Conservation (phyloP, 169 alveolate species). For the Babesia ovata region DNA sequence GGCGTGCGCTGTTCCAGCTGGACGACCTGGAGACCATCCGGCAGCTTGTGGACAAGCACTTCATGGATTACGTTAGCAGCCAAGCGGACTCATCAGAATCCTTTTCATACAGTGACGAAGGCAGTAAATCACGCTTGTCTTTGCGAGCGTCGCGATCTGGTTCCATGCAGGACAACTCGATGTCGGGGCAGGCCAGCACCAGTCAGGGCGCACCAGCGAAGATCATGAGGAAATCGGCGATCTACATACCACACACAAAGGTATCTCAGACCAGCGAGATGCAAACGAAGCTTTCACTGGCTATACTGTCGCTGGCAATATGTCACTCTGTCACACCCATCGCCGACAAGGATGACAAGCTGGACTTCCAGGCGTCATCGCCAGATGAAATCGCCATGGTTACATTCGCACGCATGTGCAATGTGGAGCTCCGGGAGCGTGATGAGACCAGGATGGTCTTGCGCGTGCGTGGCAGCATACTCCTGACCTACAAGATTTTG, state of each 20-base stretch:
- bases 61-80: slow-evolving; percentile 16
- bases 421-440: slow-evolving; percentile 87
- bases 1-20: slow-evolving; percentile 74
- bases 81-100: neutral
- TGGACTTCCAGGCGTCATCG: slow-evolving; percentile 93
- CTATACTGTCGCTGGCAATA: slow-evolving; percentile 75
- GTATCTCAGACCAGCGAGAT: slow-evolving; percentile 20
- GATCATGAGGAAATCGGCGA: slow-evolving; percentile 6
- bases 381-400: slow-evolving; percentile 99
- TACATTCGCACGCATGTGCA: slow-evolving; percentile 90
- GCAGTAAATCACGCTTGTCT: neutral
- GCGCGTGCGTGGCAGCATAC: slow-evolving; percentile 57
- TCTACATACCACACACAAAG: neutral
- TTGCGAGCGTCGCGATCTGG: neutral
- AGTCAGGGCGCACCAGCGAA: neutral
- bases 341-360: slow-evolving; percentile 57
- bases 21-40: slow-evolving; percentile 44
- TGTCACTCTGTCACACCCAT: slow-evolving; percentile 78
- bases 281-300: slow-evolving; percentile 58
- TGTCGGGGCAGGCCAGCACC: neutral
- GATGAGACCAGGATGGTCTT: slow-evolving; percentile 85
- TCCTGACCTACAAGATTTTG: slow-evolving; percentile 85
- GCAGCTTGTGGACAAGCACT: slow-evolving; percentile 55
- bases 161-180: neutral
- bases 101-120: neutral